Conservation (phyloP, 2,329 filamentous ascomycete species). For the Trichoderma koningii region DNA sequence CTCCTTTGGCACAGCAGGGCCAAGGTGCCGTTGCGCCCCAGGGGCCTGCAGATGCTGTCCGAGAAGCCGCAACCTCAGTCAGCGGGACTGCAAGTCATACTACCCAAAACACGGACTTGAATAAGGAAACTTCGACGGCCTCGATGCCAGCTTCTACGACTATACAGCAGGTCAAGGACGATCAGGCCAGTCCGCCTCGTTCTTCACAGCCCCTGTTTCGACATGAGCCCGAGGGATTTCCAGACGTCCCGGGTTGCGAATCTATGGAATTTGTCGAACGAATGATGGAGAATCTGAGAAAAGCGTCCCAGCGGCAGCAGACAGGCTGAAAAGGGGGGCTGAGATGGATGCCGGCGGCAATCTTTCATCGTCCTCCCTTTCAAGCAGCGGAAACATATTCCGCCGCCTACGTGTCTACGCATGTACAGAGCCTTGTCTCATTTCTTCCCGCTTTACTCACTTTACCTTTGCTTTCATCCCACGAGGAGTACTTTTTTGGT, state of each 20-base stretch:
- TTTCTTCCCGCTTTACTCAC: background rate
- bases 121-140: background rate
- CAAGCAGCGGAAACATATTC: background rate
- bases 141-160: background rate
- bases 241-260: slow-evolving; percentile 47
- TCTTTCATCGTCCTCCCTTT: background rate
- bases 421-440: background rate
- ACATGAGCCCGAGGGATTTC: slow-evolving; percentile 39
- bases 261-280: slow-evolving; percentile 54
- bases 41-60: background rate
- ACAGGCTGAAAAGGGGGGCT: background rate
- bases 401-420: background rate
- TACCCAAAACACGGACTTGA: background rate
- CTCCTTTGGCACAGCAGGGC: background rate
- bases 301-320: slow-evolving; percentile 38
- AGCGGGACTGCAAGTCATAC: background rate
- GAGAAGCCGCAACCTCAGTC: background rate
- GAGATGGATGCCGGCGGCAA: background rate
- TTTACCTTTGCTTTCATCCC: slow-evolving; percentile 11
- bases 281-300: slow-evolving; percentile 55
- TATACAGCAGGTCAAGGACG: background rate
- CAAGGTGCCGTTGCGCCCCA: background rate
- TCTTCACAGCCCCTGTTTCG: background rate
- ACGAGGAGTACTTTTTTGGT: background rate
- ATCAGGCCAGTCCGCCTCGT: background rate